Evolutionary conservation across 164 flowering plant genomes (phyloP).

Genomic region (Aristolochia fimbriata): DNA sequence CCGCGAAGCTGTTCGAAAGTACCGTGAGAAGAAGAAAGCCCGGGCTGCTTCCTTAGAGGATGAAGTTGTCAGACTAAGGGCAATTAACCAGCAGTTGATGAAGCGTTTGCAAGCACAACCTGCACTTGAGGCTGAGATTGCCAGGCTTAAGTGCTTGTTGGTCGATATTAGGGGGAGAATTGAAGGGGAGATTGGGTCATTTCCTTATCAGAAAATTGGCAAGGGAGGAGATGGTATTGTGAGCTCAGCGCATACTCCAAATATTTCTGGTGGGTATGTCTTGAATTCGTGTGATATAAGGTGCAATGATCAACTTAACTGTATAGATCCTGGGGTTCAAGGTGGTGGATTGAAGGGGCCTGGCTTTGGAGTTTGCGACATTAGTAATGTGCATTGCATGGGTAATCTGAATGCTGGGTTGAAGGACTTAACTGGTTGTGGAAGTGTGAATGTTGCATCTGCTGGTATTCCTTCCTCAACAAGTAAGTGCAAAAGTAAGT

Average conservation of each 20-base stretch:
- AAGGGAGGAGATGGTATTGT: conserved; percentile 14
- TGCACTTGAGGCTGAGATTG: conserved; percentile 73
- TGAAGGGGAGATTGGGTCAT: conserved; percentile 95
- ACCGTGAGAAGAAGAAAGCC: conserved; percentile 94
- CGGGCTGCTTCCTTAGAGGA: conserved; percentile 80
- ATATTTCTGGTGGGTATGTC: conserved; percentile 28
- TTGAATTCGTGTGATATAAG: conserved; percentile 69
- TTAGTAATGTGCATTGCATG: conserved; percentile 52
- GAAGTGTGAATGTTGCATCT: conserved; percentile 19
- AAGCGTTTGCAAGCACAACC: conserved; percentile 86
- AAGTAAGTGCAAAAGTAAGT: conserved; percentile 52
- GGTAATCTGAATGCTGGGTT: conserved; percentile 23
- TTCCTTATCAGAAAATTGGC: conserved; percentile 61
- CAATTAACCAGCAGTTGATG: conserved; percentile 69
- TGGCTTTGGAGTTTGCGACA: conserved; percentile 47
- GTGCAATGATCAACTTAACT: conserved; percentile 61
- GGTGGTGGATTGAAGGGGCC: conserved; percentile 28
- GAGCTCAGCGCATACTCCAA: conserved; percentile 19
- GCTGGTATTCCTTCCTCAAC: conserved; percentile 19
- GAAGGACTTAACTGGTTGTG: conserved; percentile 29
- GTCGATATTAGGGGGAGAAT: conserved; percentile 94
- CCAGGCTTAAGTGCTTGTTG: conserved; percentile 87
- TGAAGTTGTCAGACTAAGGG: conserved; percentile 62
- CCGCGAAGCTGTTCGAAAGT: conserved; percentile 91
- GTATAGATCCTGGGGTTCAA: conserved; percentile 43